Percentiles rank a stretch among this genome's conserved stretches.
These are phyloP conservation scores for Pyrenophora teres DNA, from an alignment of 2,329 filamentous ascomycete species.

Conservation along the genomic window DNA sequence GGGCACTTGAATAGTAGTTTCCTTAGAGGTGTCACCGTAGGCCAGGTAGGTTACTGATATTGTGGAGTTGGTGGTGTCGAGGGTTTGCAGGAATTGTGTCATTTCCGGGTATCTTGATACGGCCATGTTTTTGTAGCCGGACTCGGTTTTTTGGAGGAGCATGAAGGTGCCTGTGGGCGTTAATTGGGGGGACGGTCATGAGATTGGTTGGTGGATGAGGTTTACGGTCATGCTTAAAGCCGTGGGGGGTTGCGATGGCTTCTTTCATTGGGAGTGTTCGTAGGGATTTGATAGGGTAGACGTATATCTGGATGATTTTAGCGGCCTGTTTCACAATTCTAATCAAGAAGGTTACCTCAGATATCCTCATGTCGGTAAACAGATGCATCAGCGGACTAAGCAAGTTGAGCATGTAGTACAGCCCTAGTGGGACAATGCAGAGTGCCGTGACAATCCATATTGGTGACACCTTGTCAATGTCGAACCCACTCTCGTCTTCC, in stretches of 20 bases:
- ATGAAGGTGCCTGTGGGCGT: slow-evolving; percentile 38
- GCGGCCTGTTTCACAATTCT: neutral
- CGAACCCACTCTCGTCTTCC: slow-evolving; percentile 14
- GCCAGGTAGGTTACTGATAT: slow-evolving; percentile 50
- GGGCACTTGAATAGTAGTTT: slow-evolving; percentile 46
- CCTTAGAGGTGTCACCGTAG: slow-evolving; percentile 31
- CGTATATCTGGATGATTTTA: slow-evolving; percentile 46
- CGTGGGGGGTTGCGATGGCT: slow-evolving; percentile 50
- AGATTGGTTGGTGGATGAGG: neutral
- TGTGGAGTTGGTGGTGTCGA: slow-evolving; percentile 31
- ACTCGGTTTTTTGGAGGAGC: slow-evolving; percentile 48
- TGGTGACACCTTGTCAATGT: slow-evolving; percentile 26
- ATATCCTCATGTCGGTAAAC: slow-evolving; percentile 38
- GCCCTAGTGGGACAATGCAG: slow-evolving; percentile 24
- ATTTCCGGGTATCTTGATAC: slow-evolving; percentile 48
- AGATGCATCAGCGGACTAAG: slow-evolving; percentile 30
- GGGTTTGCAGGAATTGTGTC: slow-evolving; percentile 49
- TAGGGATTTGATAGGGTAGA: slow-evolving; percentile 56
- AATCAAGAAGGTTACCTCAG: slow-evolving; percentile 31
- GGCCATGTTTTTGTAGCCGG: slow-evolving; percentile 50
- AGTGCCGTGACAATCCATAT: slow-evolving; percentile 28
- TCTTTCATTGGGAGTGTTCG: slow-evolving; percentile 46
- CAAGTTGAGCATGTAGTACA: slow-evolving; percentile 28
- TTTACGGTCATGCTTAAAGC: slow-evolving; percentile 52
- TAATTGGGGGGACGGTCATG: neutral